These are phyloP conservation scores for Penicillium capsulatum DNA, from an alignment of 2,329 filamentous ascomycete genomes.

Conservation along the genomic window DNA sequence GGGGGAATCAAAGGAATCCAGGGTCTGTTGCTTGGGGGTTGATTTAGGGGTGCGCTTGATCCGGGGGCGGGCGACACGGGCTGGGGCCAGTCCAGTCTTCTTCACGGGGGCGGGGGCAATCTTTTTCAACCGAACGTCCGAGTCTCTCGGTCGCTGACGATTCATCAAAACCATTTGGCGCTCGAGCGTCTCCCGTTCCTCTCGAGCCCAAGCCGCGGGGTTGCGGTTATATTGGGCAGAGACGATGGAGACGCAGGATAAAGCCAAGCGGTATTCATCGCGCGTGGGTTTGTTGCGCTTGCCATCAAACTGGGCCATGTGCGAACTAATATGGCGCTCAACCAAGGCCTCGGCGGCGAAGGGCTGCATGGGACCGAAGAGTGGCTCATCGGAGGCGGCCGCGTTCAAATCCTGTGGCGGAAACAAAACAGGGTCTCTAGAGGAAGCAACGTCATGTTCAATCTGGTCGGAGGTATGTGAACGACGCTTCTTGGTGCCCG, in stretches of 20 bases:
- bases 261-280: constrained; percentile 42
- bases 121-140: constrained; percentile 37
- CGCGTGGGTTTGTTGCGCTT: constrained; percentile 43
- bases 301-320: constrained; percentile 41
- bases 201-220: constrained; percentile 41
- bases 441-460: constrained; percentile 29
- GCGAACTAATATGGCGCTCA: constrained; percentile 41
- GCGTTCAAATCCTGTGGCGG: constrained; percentile 35
- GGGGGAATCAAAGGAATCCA: constrained; percentile 36
- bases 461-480: constrained; percentile 32
- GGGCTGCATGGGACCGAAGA: constrained; percentile 38
- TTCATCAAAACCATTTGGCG: constrained; percentile 42
- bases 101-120: constrained; percentile 40
- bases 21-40: constrained; percentile 38
- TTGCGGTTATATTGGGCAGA: constrained; percentile 43
- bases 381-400: constrained; percentile 37
- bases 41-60: constrained; percentile 41
- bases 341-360: constrained; percentile 37
- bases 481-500: constrained; percentile 39
- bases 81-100: constrained; percentile 22
- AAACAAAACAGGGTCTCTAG: constrained; percentile 43
- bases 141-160: constrained; percentile 30
- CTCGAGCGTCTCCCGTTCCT: constrained; percentile 41
- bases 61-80: constrained; percentile 31
- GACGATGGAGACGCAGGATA: constrained; percentile 44